Base-by-base conservation (phyloP, 371 early-diverging fungal genomes). In the Chytridium lagenaria region DNA sequence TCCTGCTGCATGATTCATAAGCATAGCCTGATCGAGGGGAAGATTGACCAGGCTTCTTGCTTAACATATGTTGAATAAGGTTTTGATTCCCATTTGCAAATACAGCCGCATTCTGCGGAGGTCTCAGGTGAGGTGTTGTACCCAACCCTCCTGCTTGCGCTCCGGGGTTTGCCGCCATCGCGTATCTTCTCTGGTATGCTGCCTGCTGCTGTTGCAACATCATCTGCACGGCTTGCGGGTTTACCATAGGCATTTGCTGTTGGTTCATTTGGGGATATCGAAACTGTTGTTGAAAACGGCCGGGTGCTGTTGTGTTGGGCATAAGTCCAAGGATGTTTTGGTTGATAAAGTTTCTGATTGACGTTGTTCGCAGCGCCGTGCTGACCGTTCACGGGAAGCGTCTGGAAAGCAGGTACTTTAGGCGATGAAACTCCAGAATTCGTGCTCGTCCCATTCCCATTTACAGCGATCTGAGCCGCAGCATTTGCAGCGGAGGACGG, bases 251-350 rank as follows among this genome's bases (percentile, higher is more conserved):
- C 28, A 63, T 57, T 57, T 7, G 36, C 19, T 63, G 26, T 3
- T 63, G 2, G 5, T 33, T 30, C 67, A 55, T 63, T 38, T 59
- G 73, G 26, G 66, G 70, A 23, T 50, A 39, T n/a, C 59, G 52
- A 34, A 57, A 31, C 15, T 61, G 70, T 61, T 70, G 70, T 16
- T 59, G 70, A 31, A 34, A 34, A 12, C 34, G 30, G 7, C 7
- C 63, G 15, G 33, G 28, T 63, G 63, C 33, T 10, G 5, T 34
- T 16, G 63, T 15, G 33, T 16, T 34, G 19, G 36, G 61, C 69
- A 44, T 36, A 34, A 39, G 3, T 67, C 57, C 50, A 33, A 22
- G 28, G 5, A n/a, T 7, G 36, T 66, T 74, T 12, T 52, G 26
- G 57, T 30, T 19, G 26, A 19, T 5, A 55, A 19, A 55, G 10